phyloP scores from a whole-genome alignment of 2,329 filamentous ascomycete genomes.

The Sporothrix curviconia region DNA sequence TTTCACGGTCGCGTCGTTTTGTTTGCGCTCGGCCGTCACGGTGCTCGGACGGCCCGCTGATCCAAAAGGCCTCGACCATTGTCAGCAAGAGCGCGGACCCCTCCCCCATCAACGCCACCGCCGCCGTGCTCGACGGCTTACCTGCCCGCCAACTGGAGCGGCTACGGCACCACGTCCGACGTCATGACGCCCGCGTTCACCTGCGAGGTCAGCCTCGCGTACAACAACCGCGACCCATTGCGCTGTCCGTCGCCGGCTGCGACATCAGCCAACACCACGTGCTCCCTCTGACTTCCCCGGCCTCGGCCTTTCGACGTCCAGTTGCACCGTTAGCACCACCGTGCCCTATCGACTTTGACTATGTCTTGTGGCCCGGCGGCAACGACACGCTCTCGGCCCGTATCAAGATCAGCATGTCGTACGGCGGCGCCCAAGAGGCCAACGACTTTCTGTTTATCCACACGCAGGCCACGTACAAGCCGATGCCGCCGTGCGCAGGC shows the following conservation, averaged over 20 bases:
- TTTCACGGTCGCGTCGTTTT: neutral
- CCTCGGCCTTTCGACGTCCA: constrained; percentile 1
- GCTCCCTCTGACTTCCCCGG: neutral
- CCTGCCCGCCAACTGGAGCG: constrained; percentile 7
- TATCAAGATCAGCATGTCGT: neutral
- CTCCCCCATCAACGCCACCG: neutral
- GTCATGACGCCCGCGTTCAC: neutral
- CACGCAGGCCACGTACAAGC: constrained; percentile 1
- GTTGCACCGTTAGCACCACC: neutral
- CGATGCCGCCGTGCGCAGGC: neutral
- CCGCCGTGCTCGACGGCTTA: neutral
- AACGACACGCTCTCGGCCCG: too few relatives aligned
- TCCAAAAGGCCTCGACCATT: constrained; percentile 8
- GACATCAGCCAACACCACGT: neutral
- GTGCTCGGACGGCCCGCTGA: constrained; percentile 6
- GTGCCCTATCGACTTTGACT: neutral
- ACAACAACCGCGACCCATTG: constrained; percentile 1
- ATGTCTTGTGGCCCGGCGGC: too few relatives aligned
- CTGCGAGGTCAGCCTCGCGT: constrained; percentile 1
- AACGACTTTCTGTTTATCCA: neutral
- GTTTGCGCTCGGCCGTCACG: neutral
- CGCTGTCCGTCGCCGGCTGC: neutral
- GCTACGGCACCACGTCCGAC: neutral
- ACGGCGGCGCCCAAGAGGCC: neutral
- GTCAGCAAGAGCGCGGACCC: neutral